These are phyloP conservation scores for Psilocybe azurescens DNA, from an alignment of 768 basidiomycete species.

Conservation along the genomic window DNA sequence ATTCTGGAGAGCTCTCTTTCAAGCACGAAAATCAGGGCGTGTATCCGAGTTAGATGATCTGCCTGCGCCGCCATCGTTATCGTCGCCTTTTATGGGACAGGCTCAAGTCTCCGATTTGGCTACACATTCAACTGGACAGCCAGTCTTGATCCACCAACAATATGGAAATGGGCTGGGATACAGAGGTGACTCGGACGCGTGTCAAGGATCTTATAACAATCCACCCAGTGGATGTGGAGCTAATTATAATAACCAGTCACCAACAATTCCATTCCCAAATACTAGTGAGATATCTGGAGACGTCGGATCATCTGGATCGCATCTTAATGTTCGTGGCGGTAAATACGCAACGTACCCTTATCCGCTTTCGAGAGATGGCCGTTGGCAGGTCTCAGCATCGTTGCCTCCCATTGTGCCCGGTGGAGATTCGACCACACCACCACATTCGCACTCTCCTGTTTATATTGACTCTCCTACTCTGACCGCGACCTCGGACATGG, in stretches of 20 bases:
- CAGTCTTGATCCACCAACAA: slow-evolving; percentile 39
- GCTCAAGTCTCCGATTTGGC: slow-evolving; percentile 34
- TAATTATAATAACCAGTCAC: slow-evolving; percentile 44
- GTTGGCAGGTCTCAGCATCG: slow-evolving; percentile 41
- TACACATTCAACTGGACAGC: slow-evolving; percentile 34
- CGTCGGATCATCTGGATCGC: slow-evolving; percentile 29
- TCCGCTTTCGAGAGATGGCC: slow-evolving; percentile 39
- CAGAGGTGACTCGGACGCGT: slow-evolving; percentile 50
- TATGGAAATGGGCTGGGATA: slow-evolving; percentile 47
- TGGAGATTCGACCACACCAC: slow-evolving; percentile 43
- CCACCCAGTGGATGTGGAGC: slow-evolving; percentile 22
- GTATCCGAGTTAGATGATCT: slow-evolving; percentile 57
- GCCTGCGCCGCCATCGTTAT: slow-evolving; percentile 51
- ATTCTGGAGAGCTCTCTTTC: slow-evolving; percentile 73
- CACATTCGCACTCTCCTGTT: slow-evolving; percentile 56
- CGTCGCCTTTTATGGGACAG: slow-evolving; percentile 45
- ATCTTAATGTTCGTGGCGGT: slow-evolving; percentile 44
- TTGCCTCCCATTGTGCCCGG: slow-evolving; percentile 47
- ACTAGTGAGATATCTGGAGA: slow-evolving; percentile 27
- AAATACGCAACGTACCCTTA: slow-evolving; percentile 60
- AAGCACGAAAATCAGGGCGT: slow-evolving; percentile 63
- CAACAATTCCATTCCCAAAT: slow-evolving; percentile 43
- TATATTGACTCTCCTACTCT: slow-evolving; percentile 64
- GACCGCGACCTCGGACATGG: slow-evolving; percentile 40
- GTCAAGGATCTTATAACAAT: slow-evolving; percentile 50